These are phyloP conservation scores for Raddia distichophylla DNA, from an alignment of 176 grass and related monocot species.

Conservation along the genomic window DNA sequence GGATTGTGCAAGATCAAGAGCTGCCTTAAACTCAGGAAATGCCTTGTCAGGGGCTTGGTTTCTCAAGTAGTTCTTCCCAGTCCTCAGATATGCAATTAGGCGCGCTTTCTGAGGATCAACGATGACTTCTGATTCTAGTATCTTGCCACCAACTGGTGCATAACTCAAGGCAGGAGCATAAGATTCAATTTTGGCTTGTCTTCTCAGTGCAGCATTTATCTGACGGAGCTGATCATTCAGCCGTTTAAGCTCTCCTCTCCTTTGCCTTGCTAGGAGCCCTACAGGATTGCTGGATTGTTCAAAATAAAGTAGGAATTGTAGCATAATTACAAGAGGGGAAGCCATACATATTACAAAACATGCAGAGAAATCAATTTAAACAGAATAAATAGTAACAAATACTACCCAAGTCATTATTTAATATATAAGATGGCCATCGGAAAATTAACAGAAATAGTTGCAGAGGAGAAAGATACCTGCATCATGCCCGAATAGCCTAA, in stretches of 20 bases:
- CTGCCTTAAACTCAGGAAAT: slow-evolving; percentile 81
- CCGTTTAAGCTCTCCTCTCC: slow-evolving; percentile 79
- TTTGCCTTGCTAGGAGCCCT: slow-evolving; percentile 93
- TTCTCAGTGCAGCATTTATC: slow-evolving; percentile 92
- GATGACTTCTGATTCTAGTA: slow-evolving; percentile 79
- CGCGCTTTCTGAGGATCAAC: slow-evolving; percentile 85
- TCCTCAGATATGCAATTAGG: slow-evolving; percentile 71
- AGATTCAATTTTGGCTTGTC: slow-evolving; percentile 98
- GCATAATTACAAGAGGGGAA: background rate
- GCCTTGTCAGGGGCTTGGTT: slow-evolving; percentile 80
- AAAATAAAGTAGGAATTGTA: slow-evolving; percentile 18
- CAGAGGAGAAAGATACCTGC: slow-evolving; percentile 3
- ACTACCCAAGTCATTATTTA: background rate
- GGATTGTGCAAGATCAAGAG: slow-evolving; percentile 74
- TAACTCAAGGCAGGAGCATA: slow-evolving; percentile 94
- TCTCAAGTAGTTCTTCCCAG: slow-evolving; percentile 85
- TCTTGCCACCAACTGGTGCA: slow-evolving; percentile 78
- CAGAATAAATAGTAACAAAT: background rate
- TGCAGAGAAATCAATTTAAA: background rate
- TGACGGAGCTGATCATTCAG: slow-evolving; percentile 92
- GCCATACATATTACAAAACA: background rate
- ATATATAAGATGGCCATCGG: background rate
- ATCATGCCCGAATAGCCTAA: background rate
- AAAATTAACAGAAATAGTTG: slow-evolving; percentile 19
- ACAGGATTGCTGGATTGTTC: slow-evolving; percentile 33